A percentile compares a stretch with the other conserved stretches of the same genome.
These are phyloP conservation scores for Vitis hybrid DNA, from an alignment of 177 flowering plant genomes.

Conservation along the genomic window DNA sequence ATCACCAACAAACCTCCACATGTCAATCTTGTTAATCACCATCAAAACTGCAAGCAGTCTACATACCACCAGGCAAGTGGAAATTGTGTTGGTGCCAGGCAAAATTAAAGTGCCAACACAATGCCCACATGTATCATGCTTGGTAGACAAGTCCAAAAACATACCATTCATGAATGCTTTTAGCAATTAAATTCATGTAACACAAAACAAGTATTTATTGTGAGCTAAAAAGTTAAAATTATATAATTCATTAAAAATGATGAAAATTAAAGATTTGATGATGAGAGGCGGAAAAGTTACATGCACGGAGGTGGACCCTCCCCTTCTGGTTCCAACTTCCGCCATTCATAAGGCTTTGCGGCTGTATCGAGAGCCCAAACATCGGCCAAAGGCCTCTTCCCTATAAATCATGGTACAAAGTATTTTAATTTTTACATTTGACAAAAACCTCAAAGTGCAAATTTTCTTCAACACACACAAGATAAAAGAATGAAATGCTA, in stretches of 20 bases:
- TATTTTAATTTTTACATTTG: conserved; percentile 4
- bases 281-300: conserved; percentile 36
- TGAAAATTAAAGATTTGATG: neutral
- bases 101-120: no score
- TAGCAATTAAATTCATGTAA: neutral
- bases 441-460: neutral
- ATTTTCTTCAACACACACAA: neutral
- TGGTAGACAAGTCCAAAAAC: no score
- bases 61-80: no score
- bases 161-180: no score
- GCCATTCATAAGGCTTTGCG: conserved; percentile 99
- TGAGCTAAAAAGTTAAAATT: no score
- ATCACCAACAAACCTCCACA: no score
- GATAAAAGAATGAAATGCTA: conserved; percentile 7
- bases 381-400: conserved; percentile 96
- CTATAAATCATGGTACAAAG: conserved; percentile 35
- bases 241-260: neutral
- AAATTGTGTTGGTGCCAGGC: no score
- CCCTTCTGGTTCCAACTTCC: conserved; percentile 98
- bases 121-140: no score
- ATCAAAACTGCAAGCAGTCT: no score
- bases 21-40: no score
- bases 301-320: conserved; percentile 99
- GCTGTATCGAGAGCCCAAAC: conserved; percentile 99
- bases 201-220: neutral